A percentile compares a stretch with the other conserved stretches of the same genome.
Conservation (phyloP, 306 rosid species). For the Sindora glabra region DNA sequence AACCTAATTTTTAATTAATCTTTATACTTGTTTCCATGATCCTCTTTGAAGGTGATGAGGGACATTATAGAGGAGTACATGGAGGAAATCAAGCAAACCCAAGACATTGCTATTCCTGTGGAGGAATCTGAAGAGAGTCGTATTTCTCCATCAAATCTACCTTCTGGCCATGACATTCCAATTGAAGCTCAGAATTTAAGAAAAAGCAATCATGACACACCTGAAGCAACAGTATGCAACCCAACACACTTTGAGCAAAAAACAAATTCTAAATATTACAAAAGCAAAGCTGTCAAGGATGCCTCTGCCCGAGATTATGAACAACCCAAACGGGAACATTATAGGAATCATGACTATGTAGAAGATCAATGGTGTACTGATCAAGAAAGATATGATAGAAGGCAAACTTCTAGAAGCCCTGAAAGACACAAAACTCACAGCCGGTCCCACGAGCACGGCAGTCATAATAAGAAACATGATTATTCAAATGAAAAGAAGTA, state of each 20-base stretch:
- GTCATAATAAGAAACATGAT: constrained; percentile 31
- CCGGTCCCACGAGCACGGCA: constrained; percentile 20
- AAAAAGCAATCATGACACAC: constrained; percentile 23
- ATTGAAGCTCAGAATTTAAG: constrained; percentile 23
- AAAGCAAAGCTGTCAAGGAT: constrained; percentile 23
- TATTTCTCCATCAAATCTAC: constrained; percentile 23
- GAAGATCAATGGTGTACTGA: constrained; percentile 26
- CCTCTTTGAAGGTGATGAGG: constrained; percentile 56
- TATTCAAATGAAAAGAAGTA: constrained; percentile 24
- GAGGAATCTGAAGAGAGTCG: constrained; percentile 34
- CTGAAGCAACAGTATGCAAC: constrained; percentile 18
- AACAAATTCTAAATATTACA: constrained; percentile 13
- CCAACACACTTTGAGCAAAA: constrained; percentile 29
- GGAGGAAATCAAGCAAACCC: constrained; percentile 75
- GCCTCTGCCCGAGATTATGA: constrained; percentile 17
- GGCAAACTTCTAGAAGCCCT: constrained; percentile 39
- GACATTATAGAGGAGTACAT: constrained; percentile 72
- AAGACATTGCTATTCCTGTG: constrained; percentile 59
- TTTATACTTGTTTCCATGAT: background rate
- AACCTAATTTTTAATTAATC: background rate
- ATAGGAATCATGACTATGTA: constrained; percentile 14
- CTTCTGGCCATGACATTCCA: constrained; percentile 22
- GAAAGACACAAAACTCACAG: constrained; percentile 36
- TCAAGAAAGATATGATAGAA: constrained; percentile 26
- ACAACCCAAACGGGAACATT: constrained; percentile 26